Percentiles rank a stretch among this genome's conserved stretches.
Conservation (phyloP, 2,329 filamentous ascomycete species). For the Ophiosphaerella herpotricha region DNA sequence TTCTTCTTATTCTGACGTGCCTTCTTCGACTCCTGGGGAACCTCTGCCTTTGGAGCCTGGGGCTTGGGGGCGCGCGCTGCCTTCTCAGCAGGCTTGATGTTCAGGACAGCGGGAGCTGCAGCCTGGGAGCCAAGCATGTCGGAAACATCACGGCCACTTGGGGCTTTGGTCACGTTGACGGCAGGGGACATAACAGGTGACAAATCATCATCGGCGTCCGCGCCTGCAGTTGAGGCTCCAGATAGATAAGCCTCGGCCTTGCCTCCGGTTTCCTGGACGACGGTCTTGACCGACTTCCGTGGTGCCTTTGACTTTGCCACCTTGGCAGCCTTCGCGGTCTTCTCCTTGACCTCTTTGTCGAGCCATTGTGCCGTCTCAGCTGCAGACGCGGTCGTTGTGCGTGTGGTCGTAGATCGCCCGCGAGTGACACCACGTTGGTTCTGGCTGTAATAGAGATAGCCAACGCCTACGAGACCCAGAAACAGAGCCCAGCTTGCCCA, state of each 20-base stretch:
- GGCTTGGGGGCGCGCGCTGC: slow-evolving; percentile 62
- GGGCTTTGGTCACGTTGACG: slow-evolving; percentile 49
- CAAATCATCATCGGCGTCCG: slow-evolving; percentile 80
- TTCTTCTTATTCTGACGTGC: slow-evolving; percentile 92
- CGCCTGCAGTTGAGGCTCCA: slow-evolving; percentile 65
- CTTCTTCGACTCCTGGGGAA: slow-evolving; percentile 81
- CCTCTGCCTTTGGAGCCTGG: slow-evolving; percentile 61
- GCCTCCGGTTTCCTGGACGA: slow-evolving; percentile 39
- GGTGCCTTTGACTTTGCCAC: slow-evolving; percentile 38
- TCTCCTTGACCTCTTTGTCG: slow-evolving; percentile 35
- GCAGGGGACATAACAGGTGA: slow-evolving; percentile 72
- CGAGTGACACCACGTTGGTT: slow-evolving; percentile 25
- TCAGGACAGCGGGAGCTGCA: slow-evolving; percentile 73
- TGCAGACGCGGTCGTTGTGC: slow-evolving; percentile 25
- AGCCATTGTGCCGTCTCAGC: slow-evolving; percentile 30
- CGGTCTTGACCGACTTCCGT: slow-evolving; percentile 41
- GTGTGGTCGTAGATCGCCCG: slow-evolving; percentile 33
- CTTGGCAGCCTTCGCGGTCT: slow-evolving; percentile 25
- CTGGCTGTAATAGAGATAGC: slow-evolving; percentile 37
- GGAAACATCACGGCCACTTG: slow-evolving; percentile 70
- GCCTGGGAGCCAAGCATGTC: slow-evolving; percentile 86
- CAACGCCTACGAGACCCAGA: slow-evolving; percentile 33
- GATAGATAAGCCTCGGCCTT: slow-evolving; percentile 40
- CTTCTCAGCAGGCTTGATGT: slow-evolving; percentile 71
- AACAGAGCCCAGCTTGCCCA: slow-evolving; percentile 42